Base-by-base conservation (phyloP, 805 yeast genomes). In the Lachancea dasiensis region DNA sequence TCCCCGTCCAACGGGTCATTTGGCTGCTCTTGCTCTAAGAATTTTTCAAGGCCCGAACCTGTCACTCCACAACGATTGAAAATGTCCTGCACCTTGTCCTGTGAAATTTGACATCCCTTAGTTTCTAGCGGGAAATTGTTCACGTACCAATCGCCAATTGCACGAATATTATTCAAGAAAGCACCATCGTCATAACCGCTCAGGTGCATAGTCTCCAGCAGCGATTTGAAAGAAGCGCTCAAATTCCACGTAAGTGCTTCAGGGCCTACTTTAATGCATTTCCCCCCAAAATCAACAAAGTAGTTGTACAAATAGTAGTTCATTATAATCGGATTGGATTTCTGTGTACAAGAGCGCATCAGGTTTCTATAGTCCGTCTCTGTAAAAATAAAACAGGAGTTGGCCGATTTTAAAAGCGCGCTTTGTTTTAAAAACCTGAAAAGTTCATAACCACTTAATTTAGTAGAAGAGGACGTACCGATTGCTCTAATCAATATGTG, bases 401-500 rank as follows among this genome's bases (percentile, higher is more conserved):
- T 9, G 40, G 8, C 13, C 28, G 5, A 16, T 16, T 17, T 28
- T 13, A 8, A n/a, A n/a, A n/a, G n/a, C n/a, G n/a, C n/a, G n/a
- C n/a, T n/a, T 7, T 6, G 29, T 18, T 33, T 40, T 9, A 49
- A 21, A 27, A 38, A 46, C 16, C 22, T 37, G 22, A 41, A 41
- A 19, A 47, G 21, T 6, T 39, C 34, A 20, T 31, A 34, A 5
- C 49, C 46, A 9, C 48, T 32, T 17, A 49, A 36, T 27, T 43
- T 38, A 14, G 52, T 27, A 2, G 51, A 39, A 11, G 40, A 31
- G 6, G 44, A 39, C 20, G 28, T 40, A 11, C 48, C 41, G 14
- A 43, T 36, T 9, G 49, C 41, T 19, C 41, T 36, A 29, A 49
- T 31, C 21, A 49, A 24, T 6, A 36, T 24, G 30, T 47, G 52